phyloP scores from a whole-genome alignment of 2,329 filamentous ascomycete genomes.

The Penicillium sclerotiorum region DNA sequence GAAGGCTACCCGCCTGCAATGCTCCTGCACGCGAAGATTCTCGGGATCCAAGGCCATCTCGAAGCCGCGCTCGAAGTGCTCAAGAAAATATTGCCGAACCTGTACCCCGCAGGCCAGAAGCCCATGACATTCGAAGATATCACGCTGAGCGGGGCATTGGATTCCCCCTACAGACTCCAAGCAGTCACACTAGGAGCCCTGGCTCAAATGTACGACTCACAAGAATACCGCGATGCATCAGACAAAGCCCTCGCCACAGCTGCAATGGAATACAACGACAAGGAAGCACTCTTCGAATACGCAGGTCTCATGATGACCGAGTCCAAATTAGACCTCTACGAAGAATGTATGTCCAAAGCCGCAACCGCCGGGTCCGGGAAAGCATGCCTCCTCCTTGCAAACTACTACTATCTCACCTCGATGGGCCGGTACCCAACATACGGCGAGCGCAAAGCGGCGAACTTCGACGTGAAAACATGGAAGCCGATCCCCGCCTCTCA shows the following conservation, averaged over 20 bases:
- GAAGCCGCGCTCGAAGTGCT: constrained; percentile 26
- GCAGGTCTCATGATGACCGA: constrained; percentile 28
- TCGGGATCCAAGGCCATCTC: constrained; percentile 24
- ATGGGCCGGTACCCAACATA: constrained; percentile 27
- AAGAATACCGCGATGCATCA: constrained; percentile 8
- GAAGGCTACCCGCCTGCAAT: constrained; percentile 32
- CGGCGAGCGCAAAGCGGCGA: constrained; percentile 7
- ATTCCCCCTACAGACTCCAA: constrained; percentile 35
- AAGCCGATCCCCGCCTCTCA: background rate
- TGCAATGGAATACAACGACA: constrained; percentile 36
- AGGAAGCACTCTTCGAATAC: constrained; percentile 29
- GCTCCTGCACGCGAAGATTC: constrained; percentile 31
- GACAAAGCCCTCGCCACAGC: constrained; percentile 29
- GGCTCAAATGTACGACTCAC: background rate
- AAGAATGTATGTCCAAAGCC: constrained; percentile 38
- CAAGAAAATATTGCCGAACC: constrained; percentile 25
- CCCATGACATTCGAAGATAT: constrained; percentile 10
- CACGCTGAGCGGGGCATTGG: constrained; percentile 8
- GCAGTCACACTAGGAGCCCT: constrained; percentile 13
- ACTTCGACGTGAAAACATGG: background rate
- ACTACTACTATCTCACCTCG: constrained; percentile 40
- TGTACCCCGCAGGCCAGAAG: constrained; percentile 18
- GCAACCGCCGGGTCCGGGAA: constrained; percentile 31
- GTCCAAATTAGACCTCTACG: constrained; percentile 33
- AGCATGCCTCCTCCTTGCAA: constrained; percentile 38